A percentile compares a stretch with the other conserved stretches of the same genome.
Evolutionary conservation across 2,329 filamentous ascomycete genomes (phyloP).

Genomic region (Colletotrichum orbiculare): DNA sequence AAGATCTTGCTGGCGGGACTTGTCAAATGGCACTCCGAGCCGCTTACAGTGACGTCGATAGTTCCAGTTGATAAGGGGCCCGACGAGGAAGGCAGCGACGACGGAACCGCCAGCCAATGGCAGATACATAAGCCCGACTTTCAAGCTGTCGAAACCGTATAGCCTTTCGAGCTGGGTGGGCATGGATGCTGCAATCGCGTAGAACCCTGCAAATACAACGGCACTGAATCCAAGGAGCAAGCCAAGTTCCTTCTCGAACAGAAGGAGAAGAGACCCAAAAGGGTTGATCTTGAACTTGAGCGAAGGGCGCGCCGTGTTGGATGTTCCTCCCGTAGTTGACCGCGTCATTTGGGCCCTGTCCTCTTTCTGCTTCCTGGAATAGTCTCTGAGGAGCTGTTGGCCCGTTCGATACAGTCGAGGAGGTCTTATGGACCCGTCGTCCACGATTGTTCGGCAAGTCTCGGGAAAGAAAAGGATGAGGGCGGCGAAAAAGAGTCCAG

Average conservation of each 20-base stretch:
- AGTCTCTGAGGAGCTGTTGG: constrained; percentile 40
- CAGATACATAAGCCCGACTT: constrained; percentile 65
- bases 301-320: constrained; percentile 35
- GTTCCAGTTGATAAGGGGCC: constrained; percentile 73
- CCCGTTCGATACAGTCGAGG: constrained; percentile 50
- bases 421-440: constrained; percentile 61
- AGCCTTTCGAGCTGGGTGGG: constrained; percentile 56
- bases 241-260: constrained; percentile 55
- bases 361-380: constrained; percentile 28
- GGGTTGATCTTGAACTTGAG: constrained; percentile 55
- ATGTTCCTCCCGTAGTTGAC: constrained; percentile 21
- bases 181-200: constrained; percentile 58
- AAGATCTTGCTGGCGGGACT: constrained; percentile 62
- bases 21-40: constrained; percentile 63
- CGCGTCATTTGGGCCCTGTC: constrained; percentile 9
- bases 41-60: constrained; percentile 70
- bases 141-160: constrained; percentile 69
- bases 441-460: constrained; percentile 59
- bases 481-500: constrained; percentile 48
- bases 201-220: constrained; percentile 62
- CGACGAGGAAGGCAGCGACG: constrained; percentile 56
- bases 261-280: constrained; percentile 51
- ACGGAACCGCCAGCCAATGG: constrained; percentile 63
- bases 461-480: constrained; percentile 57
- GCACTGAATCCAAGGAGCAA: constrained; percentile 57